These are phyloP conservation scores for Lycium ferocissimum DNA, from an alignment of 257 asterid species.

Conservation along the genomic window DNA sequence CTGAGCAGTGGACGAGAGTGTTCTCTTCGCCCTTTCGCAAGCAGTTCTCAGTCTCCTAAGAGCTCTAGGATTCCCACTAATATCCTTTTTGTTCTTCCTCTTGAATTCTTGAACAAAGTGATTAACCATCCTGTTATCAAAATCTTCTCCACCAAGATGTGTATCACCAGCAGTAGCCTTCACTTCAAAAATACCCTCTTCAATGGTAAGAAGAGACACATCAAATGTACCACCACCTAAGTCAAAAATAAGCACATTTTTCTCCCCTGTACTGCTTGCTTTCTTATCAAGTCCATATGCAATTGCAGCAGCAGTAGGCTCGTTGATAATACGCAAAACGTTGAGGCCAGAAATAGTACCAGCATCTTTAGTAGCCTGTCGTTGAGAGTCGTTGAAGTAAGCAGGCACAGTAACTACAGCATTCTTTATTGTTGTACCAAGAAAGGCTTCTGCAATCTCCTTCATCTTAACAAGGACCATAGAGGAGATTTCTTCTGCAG, in stretches of 20 bases:
- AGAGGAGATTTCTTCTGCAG: slow-evolving; percentile 46
- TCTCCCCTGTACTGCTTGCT: slow-evolving; percentile 41
- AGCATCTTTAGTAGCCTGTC: slow-evolving; percentile 57
- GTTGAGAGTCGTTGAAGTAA: slow-evolving; percentile 50
- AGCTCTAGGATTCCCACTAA: slow-evolving; percentile 49
- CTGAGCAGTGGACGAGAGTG: slow-evolving; percentile 47
- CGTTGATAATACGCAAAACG: slow-evolving; percentile 50
- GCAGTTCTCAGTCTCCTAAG: slow-evolving; percentile 49
- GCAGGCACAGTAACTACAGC: slow-evolving; percentile 52
- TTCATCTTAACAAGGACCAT: slow-evolving; percentile 48
- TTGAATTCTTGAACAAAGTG: slow-evolving; percentile 50
- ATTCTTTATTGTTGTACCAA: slow-evolving; percentile 39
- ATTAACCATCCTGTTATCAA: slow-evolving; percentile 47
- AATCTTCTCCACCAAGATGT: slow-evolving; percentile 49
- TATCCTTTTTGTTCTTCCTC: slow-evolving; percentile 46
- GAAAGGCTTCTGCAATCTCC: slow-evolving; percentile 47
- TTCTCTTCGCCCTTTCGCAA: slow-evolving; percentile 49
- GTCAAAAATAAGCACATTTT: slow-evolving; percentile 47
- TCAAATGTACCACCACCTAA: slow-evolving; percentile 57
- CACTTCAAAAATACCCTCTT: slow-evolving; percentile 50
- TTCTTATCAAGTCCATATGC: slow-evolving; percentile 58
- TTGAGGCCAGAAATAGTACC: slow-evolving; percentile 49
- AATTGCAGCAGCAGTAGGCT: slow-evolving; percentile 57
- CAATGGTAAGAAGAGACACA: slow-evolving; percentile 46
- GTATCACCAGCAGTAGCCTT: slow-evolving; percentile 53